Base-by-base conservation (phyloP, 768 basidiomycete species). In the Paxillus involutus region DNA sequence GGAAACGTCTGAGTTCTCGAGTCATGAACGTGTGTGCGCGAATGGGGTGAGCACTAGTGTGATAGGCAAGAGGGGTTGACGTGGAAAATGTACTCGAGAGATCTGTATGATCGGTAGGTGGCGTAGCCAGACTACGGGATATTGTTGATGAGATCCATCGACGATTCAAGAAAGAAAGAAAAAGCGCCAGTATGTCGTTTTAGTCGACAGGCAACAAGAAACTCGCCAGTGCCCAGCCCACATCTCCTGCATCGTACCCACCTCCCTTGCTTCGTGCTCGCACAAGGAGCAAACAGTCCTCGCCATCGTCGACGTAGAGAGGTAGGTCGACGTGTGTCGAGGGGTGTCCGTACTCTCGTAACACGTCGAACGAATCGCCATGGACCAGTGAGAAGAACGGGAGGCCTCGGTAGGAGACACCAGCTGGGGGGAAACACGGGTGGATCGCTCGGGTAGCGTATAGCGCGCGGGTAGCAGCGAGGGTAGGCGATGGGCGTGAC, bases 181-280 rank as follows among this genome's bases (percentile, higher is more conserved):
- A 53, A 35, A 44, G 54, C 16, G 44, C n/a, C 19, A 48, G 32
- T 41, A 42, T 40, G 49, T 47, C 50, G 32, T 51, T 26, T 65
- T 59, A 69, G 57, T 77, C 78, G 53, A 85, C 62, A 9, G 88
- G 88, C 26, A 85, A 77, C 66, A 92, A 68, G 70, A 91, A 93
- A 66, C 90, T 91, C 35, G 90, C 90, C 57, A 93, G 67, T 3
- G 86, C 85, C 91, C 91, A 92, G 0, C 90, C 90, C 16, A 91
- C 77, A 10, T 78, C 75, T 11, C 81, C 80, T 4, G 57, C 44
- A 3, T 67, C 62, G 37, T 60, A 58, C 59, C 56, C 64, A 47
- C 58, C 45, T 6, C 64, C 60, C 32, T 64, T 67, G 36, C 50
- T 42, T 11, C 44, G 54, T 66, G 86, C 81, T 41, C 89, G 74